These are phyloP conservation scores for Solanum etuberosum DNA, from an alignment of 257 asterid genomes.

Conservation along the genomic window DNA sequence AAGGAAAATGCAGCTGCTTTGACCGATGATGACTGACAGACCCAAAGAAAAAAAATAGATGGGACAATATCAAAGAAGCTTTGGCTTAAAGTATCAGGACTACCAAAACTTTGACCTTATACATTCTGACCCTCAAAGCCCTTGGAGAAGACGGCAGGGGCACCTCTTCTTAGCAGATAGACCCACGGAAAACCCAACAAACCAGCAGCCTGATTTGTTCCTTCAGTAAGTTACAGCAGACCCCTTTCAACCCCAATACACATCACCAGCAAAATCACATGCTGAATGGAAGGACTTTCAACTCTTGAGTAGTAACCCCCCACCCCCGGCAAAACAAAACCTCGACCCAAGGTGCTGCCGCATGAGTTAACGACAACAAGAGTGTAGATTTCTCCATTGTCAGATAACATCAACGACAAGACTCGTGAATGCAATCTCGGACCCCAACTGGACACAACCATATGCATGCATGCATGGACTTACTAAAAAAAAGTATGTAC, in stretches of 20 bases:
- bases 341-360: slow-evolving; percentile 54
- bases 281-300: background rate
- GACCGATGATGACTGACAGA: slow-evolving; percentile 35
- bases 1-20: slow-evolving; percentile 15
- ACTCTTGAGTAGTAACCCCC: background rate
- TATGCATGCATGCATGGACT: slow-evolving; percentile 90
- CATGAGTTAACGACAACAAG: slow-evolving; percentile 64
- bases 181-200: slow-evolving; percentile 9
- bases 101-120: slow-evolving; percentile 6
- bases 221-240: slow-evolving; percentile 12
- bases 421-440: slow-evolving; percentile 44
- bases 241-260: slow-evolving; percentile 6
- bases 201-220: slow-evolving; percentile 9
- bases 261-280: background rate
- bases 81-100: slow-evolving; percentile 15
- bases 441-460: slow-evolving; percentile 70
- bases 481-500: slow-evolving; percentile 28
- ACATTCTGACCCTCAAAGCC: background rate
- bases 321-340: slow-evolving; percentile 10
- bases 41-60: slow-evolving; percentile 17
- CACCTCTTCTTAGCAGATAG: slow-evolving; percentile 5
- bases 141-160: slow-evolving; percentile 11
- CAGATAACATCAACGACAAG: slow-evolving; percentile 53
- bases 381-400: slow-evolving; percentile 43
- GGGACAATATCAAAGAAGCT: slow-evolving; percentile 2